A percentile compares a stretch with the other conserved stretches of the same genome.
Evolutionary conservation across 805 yeast species (phyloP).

Genomic region (Barnettozyma salicaria): DNA sequence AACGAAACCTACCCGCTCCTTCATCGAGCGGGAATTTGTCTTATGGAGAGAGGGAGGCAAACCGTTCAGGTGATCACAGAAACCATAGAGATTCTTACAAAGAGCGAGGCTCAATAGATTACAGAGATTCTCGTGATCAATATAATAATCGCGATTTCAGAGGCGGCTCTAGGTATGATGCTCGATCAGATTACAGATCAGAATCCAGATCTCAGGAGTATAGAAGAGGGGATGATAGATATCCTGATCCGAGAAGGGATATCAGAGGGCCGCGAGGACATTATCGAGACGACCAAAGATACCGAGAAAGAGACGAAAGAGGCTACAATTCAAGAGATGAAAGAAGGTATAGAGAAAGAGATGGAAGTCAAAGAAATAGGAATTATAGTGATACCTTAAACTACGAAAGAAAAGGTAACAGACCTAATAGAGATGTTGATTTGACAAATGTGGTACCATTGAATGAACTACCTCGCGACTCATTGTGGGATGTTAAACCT

Average conservation of each 20-base stretch:
- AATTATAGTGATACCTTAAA: background rate
- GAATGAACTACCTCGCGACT: constrained; percentile 42
- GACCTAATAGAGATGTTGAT: constrained; percentile 21
- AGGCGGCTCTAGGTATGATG: constrained; percentile 5
- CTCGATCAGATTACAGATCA: background rate
- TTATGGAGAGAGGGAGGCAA: background rate
- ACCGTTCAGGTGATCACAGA: background rate
- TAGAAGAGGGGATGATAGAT: background rate
- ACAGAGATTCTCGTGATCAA: constrained; percentile 1
- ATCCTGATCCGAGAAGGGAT: constrained; percentile 3
- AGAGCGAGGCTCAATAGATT: constrained; percentile 5
- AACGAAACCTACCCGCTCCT: background rate
- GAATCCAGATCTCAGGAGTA: background rate
- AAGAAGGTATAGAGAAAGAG: constrained; percentile 5
- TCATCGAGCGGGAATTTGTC: constrained; percentile 3
- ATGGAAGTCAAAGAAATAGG: constrained; percentile 11
- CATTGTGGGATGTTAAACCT: constrained; percentile 70
- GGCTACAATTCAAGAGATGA: constrained; percentile 10
- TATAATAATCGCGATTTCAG: constrained; percentile 5
- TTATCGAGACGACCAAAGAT: constrained; percentile 7
- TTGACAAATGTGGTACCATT: constrained; percentile 40
- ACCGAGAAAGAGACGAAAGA: constrained; percentile 9
- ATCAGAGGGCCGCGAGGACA: constrained; percentile 5
- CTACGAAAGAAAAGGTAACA: constrained; percentile 5
- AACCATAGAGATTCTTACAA: constrained; percentile 19